Base-by-base conservation (phyloP, 345 rosid genomes). In the Eucalyptus erythrocorys region DNA sequence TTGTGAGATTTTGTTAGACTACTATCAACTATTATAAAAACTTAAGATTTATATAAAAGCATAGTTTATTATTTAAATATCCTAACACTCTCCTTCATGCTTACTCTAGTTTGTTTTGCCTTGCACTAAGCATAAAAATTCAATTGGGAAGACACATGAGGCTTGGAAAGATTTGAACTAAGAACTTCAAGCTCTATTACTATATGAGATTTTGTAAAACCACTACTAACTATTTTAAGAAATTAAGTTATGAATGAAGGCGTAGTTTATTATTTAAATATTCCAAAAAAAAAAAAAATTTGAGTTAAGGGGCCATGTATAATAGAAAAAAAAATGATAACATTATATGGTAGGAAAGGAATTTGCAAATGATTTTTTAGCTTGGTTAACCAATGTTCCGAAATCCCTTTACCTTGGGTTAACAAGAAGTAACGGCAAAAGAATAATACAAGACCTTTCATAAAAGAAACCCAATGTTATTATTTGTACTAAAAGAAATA, bases 201-300 rank as follows among this genome's bases (percentile, higher is more conserved):
- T 0, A 17, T 17, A 50, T 50, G 22, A 50, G 55, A 51, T 17
- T 51, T 51, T 51, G 55, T 19, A 51, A 51, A 0, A 51, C 1
- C 2, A 51, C 10, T 7, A 0, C 0, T 0, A 51, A 51, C 4
- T 51, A 0, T 51, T 51, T 2, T 51, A 51, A 51, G 0, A 51
- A 0, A 0, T 51, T 17, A 51, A 51, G 24, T 51, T 51, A 3
- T 19, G 0, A 50, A 50, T 17, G 2, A 50, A 50, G 0, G 9
- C 2, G 1, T 17, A 6, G 0, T 50, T 50, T 50, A 50, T 6
- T 50, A 17, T 50, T 50, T 50, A 50, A 17, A 50, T 50, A 17
- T 50, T 50, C 1, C 8, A 50, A 17, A 50, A 50, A 49, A 0
- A 50, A 49, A 0, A 17, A 50, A 3, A 6, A 27, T 30, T 61